Evolutionary conservation across 148 eudicot genomes (phyloP), one percentile per base, ranked within the genome.

Genomic region (Spergularia marina): DNA sequence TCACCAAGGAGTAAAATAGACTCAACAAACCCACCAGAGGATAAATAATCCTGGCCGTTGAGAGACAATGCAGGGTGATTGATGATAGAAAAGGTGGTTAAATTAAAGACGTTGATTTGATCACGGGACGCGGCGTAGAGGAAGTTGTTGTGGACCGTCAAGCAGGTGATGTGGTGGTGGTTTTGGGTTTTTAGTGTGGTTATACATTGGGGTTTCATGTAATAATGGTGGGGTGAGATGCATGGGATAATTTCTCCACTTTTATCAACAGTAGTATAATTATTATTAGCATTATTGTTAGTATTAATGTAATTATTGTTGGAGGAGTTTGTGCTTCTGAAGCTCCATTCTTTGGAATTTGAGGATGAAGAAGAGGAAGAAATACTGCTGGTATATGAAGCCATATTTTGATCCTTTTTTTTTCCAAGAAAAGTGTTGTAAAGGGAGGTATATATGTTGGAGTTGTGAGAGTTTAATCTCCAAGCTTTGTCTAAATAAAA

Each of bases 101-200:
- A 61, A 36, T 79, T 76, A 12, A 76, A 84, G 74, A 74, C 82
- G 76, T 75, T 63, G 81, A 84, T 73, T n/a, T 79, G 62, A 74
- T 74, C 56, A 3, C 76, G 69, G 23, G 84, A 76, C 10, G 87
- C 87, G 41, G 82, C 84, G 64, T 84, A 84, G 7, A 84, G 81
- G 57, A 68, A 25, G 44, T 57, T 70, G 13, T n/a, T 12, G 47
- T 81, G 80, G 66, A 74, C 74, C 6, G 87, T 69, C 36, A 84
- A 70, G 77, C 84, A 84, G 44, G 78, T 76, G 71, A 84, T 79
- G 51, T 81, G 83, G 53, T 77, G 70, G 65, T 77, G 78, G 23
- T 57, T 65, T 1, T 10, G 61, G 60, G 81, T 79, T 76, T 65
- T 74, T 10, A 84, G 53, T 3, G 84, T 68, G 78, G 83, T 40